Evolutionary conservation across 306 rosid genomes (phyloP), one percentile per base, ranked within the genome.

Genomic region (Trifolium subterraneum): DNA sequence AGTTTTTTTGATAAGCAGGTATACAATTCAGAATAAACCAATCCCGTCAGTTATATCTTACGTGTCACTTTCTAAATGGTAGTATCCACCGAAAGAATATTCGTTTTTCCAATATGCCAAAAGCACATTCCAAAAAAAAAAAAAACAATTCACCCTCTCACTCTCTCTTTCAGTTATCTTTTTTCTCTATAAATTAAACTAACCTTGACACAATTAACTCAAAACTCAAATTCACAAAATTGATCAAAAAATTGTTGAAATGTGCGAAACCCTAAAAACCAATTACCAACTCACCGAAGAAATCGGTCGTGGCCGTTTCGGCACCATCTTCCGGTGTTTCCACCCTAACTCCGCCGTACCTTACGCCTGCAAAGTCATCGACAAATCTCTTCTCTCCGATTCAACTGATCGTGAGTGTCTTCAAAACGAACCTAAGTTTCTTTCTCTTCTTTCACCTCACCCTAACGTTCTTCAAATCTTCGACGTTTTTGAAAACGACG

Each of bases 221-320:
- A 36, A 20, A 23, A 20, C 1, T 51, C 63, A 29, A 29, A 29
- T 4, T 29, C 33, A 29, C 33, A 29, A 29, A 4, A 29, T 29
- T 29, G 33, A 29, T 4, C 33, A 29, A 29, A 29, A 29, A 10
- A 10, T 13, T 2, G 20, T 29, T 31, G 60, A 18, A 70, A 94
- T 94, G 97, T 85, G 89, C 42, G 87, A 86, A 50, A 44, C 82
- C 31, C 69, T 88, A 7, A 80, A 84, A 22, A 45, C 60, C 11
- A 79, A 90, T 3, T 92, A 91, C 93, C 82, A 88, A 48, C 45
- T 91, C 52, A 69, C 82, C 36, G 96, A 94, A 16, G 98, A 91
- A 71, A 90, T 94, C 60, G 98, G 97, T 3, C 87, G 95, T 0
- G 98, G 97, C 1, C 80, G 90, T 1, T 90, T 94, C 80, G 97